Base-by-base conservation (phyloP, 257 asterid genomes). In the Solanum corneliomulleri region DNA sequence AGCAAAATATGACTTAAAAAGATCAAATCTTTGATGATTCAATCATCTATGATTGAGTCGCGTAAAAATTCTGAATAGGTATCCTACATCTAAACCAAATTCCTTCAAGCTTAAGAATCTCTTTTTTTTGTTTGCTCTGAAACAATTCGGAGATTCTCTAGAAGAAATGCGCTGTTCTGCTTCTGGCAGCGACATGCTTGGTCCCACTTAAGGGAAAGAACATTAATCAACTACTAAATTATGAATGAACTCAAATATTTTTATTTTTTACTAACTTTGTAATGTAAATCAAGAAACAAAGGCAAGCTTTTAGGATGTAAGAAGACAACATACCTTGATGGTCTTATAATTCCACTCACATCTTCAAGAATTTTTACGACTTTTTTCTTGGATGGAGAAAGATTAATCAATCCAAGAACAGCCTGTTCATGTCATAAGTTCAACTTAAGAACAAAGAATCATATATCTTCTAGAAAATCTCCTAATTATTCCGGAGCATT, bases 311-410 rank as follows among this genome's bases (percentile, higher is more conserved):
- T 35, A 71, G 76, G 86, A 42, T 76, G 45, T 39, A 60, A 39
- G 27, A 56, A 81, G 49, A 69, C 41, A 69, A 7, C 86, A 33
- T 88, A 94, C 99, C 99, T 96, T 81, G 99, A 95, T 83, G 99
- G 99, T 42, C 89, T 91, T 62, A 96, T 89, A 80, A 96, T 91
- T 82, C 98, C 99, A 86, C 93, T 94, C 88, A 93, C 94, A 89
- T 93, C 95, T 87, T 88, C 82, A 82, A 96, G 99, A 82, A 96
- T 96, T 80, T 94, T 89, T 42, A 95, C 92, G 27, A 87, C 89
- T 87, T 91, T 93, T 89, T 92, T 93, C 93, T 94, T 96, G 42
- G 99, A 95, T 27, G 91, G 92, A 88, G 94, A 92, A 86, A 96
- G 94, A 33, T 95, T 91, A 88, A 93, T 86, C 92, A 89, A 90